Evolutionary conservation across 208 protist species (phyloP).

Genomic region (Acanthamoeba castellanii): DNA sequence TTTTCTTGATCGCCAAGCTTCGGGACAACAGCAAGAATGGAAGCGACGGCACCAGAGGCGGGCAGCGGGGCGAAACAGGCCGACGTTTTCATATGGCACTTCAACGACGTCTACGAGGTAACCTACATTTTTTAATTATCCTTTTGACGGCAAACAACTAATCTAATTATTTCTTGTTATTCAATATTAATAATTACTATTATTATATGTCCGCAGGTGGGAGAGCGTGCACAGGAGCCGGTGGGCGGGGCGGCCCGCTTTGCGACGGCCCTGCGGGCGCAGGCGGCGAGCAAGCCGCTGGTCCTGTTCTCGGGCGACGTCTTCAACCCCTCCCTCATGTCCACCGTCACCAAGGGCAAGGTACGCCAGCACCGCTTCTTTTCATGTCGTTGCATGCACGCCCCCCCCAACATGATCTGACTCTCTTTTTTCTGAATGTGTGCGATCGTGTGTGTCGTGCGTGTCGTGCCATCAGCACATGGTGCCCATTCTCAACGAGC

Average conservation of each 20-base stretch:
- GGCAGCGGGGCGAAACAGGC: background rate
- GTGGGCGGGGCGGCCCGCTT: slow-evolving; percentile 73
- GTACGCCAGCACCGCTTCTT: background rate
- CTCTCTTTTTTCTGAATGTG: background rate
- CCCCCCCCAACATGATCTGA: background rate
- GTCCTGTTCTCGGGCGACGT: slow-evolving; percentile 72
- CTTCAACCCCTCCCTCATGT: slow-evolving; percentile 75
- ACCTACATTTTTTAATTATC: background rate
- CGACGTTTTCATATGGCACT: slow-evolving; percentile 58
- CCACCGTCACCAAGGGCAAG: slow-evolving; percentile 69
- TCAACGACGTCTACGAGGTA: slow-evolving; percentile 76
- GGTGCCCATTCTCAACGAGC: slow-evolving; percentile 68
- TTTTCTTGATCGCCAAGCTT: no score
- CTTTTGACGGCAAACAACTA: background rate
- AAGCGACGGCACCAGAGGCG: background rate
- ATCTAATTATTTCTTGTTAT: background rate
- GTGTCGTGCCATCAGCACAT: slow-evolving; percentile 44
- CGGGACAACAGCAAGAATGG: no score
- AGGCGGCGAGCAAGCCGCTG: background rate
- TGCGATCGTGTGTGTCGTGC: no score
- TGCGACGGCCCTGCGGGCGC: slow-evolving; percentile 17
- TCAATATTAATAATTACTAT: background rate
- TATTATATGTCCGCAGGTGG: background rate
- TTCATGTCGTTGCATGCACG: no score
- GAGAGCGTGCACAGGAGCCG: slow-evolving; percentile 59